A percentile compares a stretch with the other conserved stretches of the same genome.
These are phyloP conservation scores for Ambrosia artemisiifolia DNA, from an alignment of 129 eudicot genomes.

Conservation along the genomic window DNA sequence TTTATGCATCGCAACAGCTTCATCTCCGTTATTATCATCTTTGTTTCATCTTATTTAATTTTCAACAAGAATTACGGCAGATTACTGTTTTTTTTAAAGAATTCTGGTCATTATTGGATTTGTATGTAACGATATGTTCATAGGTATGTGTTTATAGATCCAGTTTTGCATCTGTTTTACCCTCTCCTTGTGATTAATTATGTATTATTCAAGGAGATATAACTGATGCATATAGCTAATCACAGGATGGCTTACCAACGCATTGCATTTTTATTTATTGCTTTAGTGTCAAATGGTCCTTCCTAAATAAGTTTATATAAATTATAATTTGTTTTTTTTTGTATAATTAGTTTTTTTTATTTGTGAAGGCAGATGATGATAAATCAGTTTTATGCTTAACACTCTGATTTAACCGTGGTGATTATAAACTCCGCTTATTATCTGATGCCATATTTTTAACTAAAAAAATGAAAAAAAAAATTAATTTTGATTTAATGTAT, in stretches of 20 bases:
- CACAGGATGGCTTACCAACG: constrained; percentile 82
- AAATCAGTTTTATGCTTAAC: constrained; percentile 47
- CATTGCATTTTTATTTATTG: constrained; percentile 59
- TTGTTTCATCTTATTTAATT: too few relatives aligned
- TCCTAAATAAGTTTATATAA: constrained; percentile 31
- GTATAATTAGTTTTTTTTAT: not conserved
- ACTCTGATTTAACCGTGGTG: constrained; percentile 51
- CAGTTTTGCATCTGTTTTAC: constrained; percentile 65
- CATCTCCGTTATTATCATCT: not conserved
- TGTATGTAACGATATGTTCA: not conserved
- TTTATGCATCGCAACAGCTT: not conserved
- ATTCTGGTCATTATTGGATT: too few relatives aligned
- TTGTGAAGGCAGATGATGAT: constrained; percentile 50
- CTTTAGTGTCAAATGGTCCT: constrained; percentile 84
- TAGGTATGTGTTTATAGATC: not conserved
- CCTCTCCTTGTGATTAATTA: constrained; percentile 46
- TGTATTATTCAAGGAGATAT: constrained; percentile 46
- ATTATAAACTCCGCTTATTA: constrained; percentile 71
- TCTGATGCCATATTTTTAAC: constrained; percentile 56
- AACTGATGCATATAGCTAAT: constrained; percentile 59
- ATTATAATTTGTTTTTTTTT: not conserved
- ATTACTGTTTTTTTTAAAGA: not conserved
- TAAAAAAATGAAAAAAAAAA: too few relatives aligned
- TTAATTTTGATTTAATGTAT: not conserved
- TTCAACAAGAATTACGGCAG: not conserved